Evolutionary conservation across 805 yeast genomes (phyloP).

Genomic region (Ogataea haglerorum): DNA sequence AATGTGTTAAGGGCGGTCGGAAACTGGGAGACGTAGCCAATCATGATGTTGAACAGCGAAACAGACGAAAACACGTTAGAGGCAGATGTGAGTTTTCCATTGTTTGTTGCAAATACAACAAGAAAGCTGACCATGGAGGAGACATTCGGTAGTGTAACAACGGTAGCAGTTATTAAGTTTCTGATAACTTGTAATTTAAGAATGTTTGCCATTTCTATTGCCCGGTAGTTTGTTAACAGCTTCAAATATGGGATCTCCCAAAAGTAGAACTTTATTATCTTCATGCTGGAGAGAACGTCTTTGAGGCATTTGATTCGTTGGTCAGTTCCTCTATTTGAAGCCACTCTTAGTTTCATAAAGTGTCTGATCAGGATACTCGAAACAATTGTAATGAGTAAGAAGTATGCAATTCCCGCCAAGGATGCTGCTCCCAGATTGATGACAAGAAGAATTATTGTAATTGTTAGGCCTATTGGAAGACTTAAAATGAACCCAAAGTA

Average conservation of each 20-base stretch:
- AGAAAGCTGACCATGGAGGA: conserved; percentile 59
- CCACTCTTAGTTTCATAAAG: conserved; percentile 39
- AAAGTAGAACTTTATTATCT: conserved; percentile 77
- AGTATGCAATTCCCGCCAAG: conserved; percentile 63
- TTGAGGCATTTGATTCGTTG: conserved; percentile 68
- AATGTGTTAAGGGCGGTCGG: conserved; percentile 66
- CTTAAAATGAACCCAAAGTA: conserved; percentile 61
- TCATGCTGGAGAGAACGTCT: conserved; percentile 73
- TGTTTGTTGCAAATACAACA: conserved; percentile 34
- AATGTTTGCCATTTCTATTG: conserved; percentile 55
- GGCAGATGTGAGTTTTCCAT: conserved; percentile 41
- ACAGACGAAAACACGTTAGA: conserved; percentile 66
- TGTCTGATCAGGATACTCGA: conserved; percentile 45
- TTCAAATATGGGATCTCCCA: conserved; percentile 81
- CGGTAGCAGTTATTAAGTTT: conserved; percentile 53
- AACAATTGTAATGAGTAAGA: conserved; percentile 44
- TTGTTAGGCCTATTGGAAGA: conserved; percentile 58
- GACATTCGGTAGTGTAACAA: conserved; percentile 57
- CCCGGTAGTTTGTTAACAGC: conserved; percentile 52
- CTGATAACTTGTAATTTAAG: conserved; percentile 59
- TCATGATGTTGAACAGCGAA: conserved; percentile 56
- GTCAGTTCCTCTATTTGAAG: conserved; percentile 65
- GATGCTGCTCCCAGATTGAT: conserved; percentile 71
- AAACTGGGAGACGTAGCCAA: conserved; percentile 58
- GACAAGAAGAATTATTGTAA: conserved; percentile 60